Evolutionary conservation across 1,139 yeast genomes (phyloP).

Genomic region (Candida buenavistaensis): DNA sequence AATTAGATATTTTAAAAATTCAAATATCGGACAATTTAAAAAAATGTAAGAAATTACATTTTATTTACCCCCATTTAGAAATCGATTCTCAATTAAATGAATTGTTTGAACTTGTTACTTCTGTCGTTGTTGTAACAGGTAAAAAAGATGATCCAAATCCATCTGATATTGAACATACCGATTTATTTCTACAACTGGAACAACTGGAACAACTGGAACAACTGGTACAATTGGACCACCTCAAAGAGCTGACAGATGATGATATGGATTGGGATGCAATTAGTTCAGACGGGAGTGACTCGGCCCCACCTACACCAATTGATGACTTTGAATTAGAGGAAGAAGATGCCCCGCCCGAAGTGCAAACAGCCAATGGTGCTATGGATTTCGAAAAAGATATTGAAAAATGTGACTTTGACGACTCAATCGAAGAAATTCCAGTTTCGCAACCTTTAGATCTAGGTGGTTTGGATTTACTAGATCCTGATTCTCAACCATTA

Average conservation of each 20-base stretch:
- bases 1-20: slow-evolving; percentile 17
- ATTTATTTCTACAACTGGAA: no score
- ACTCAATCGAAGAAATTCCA: background rate
- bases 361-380: no score
- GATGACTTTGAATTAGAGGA: no score
- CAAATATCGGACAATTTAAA: slow-evolving; percentile 23
- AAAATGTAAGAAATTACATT: slow-evolving; percentile 30
- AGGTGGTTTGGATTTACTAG: slow-evolving; percentile 1
- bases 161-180: no score
- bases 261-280: slow-evolving; percentile 12
- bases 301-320: no score
- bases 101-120: no score
- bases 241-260: background rate
- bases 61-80: slow-evolving; percentile 27
- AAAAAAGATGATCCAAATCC: slow-evolving; percentile 2
- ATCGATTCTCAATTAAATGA: slow-evolving; percentile 18
- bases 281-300: slow-evolving; percentile 9
- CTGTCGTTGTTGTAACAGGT: background rate
- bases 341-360: no score
- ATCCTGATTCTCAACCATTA: slow-evolving; percentile 4
- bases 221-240: no score
- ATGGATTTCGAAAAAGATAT: no score
- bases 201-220: no score
- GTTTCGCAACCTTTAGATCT: background rate
- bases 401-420: no score